phyloP scores from a whole-genome alignment of 2,329 filamentous ascomycete species.

The Penicillium occitanis region DNA sequence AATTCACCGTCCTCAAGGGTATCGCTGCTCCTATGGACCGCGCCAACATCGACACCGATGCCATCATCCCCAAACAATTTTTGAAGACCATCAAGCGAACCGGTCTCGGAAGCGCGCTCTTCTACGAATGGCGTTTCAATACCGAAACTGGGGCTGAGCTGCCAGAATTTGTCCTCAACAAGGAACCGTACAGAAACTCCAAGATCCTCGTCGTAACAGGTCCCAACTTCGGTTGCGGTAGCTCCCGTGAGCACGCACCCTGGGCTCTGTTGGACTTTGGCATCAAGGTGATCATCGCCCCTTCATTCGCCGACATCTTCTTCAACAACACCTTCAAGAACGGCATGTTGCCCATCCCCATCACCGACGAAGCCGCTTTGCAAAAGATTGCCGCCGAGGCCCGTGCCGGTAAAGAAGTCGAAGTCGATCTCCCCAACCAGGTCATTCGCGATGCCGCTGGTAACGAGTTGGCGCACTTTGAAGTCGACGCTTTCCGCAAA shows the following conservation, averaged over 20 bases:
- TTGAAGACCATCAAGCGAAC: constrained; percentile 99
- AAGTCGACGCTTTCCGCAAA: constrained; percentile 90
- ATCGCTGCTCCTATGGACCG: constrained; percentile 84
- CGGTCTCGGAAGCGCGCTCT: constrained; percentile 82
- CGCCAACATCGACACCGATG: constrained; percentile 95
- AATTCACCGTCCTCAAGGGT: constrained; percentile 80
- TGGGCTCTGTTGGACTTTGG: constrained; percentile 97
- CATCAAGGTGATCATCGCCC: constrained; percentile 89
- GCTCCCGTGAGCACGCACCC: constrained; percentile 89
- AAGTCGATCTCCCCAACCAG: constrained; percentile 86
- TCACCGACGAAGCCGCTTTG: constrained; percentile 66
- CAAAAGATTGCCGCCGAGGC: constrained; percentile 74
- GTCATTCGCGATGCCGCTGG: constrained; percentile 74
- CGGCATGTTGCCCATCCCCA: constrained; percentile 87
- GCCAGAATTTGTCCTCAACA: constrained; percentile 82
- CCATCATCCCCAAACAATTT: constrained; percentile 99
- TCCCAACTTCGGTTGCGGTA: constrained; percentile 92
- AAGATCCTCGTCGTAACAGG: constrained; percentile 93
- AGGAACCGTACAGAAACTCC: constrained; percentile 76
- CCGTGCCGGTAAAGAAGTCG: constrained; percentile 74
- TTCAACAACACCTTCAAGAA: constrained; percentile 99
- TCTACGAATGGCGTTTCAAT: constrained; percentile 79
- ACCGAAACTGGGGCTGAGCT: constrained; percentile 68
- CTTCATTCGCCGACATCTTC: constrained; percentile 89
- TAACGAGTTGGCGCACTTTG: constrained; percentile 72